Evolutionary conservation across 2,329 filamentous ascomycete species (phyloP).

Genomic region (Phyllosticta citribraziliensis): DNA sequence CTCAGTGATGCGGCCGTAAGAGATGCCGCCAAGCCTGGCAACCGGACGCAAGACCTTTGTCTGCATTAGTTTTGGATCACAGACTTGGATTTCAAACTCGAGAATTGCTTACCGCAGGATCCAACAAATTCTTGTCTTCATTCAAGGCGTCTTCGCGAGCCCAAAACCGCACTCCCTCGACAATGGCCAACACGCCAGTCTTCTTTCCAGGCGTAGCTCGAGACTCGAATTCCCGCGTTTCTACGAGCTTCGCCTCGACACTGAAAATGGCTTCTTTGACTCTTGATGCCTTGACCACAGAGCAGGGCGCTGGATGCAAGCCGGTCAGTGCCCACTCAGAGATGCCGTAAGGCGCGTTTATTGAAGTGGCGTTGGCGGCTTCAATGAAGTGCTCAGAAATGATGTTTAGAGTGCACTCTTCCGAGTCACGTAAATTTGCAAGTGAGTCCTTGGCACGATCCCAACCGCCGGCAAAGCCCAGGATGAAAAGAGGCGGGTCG

Average conservation of each 20-base stretch:
- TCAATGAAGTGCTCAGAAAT: conserved; percentile 77
- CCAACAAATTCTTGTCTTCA: conserved; percentile 62
- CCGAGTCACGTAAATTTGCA: conserved; percentile 58
- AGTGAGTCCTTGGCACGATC: conserved; percentile 67
- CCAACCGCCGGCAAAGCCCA: conserved; percentile 49
- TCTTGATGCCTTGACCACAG: conserved; percentile 58
- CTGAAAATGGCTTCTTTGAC: conserved; percentile 76
- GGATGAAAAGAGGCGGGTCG: conserved; percentile 74
- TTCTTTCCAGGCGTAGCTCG: conserved; percentile 60
- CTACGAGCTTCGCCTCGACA: conserved; percentile 70
- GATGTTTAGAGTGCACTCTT: conserved; percentile 79
- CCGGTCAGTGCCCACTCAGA: conserved; percentile 75
- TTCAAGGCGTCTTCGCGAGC: conserved; percentile 81
- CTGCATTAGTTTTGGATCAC: neutral
- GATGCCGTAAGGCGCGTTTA: conserved; percentile 67
- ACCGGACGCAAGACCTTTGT: conserved; percentile 60
- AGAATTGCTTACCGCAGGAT: conserved; percentile 49
- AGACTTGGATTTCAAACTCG: neutral
- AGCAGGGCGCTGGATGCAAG: conserved; percentile 57
- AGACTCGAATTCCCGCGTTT: conserved; percentile 68
- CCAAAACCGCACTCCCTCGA: conserved; percentile 85
- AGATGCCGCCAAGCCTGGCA: conserved; percentile 73
- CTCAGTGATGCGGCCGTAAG: conserved; percentile 63
- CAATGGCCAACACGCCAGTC: conserved; percentile 61
- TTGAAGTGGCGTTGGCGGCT: conserved; percentile 71